Conservation (phyloP, 306 rosid genomes). For the Acacia confusa region DNA sequence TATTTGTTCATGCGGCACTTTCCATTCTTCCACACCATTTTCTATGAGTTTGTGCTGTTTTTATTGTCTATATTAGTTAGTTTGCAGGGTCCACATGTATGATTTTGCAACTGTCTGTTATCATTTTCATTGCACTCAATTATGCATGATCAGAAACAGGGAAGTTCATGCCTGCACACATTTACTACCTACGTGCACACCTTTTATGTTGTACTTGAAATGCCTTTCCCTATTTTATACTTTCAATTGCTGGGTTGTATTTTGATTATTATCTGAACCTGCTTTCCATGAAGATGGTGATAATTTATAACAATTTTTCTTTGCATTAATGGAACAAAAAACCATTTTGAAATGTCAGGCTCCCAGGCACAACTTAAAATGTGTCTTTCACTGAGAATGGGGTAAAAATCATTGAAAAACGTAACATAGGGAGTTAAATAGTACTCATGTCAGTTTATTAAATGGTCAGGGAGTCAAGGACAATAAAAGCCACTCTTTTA, state of each 20-base stretch:
- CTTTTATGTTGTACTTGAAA: not conserved
- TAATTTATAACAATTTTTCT: not conserved
- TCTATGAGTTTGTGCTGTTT: not conserved
- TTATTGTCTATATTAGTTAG: constrained; percentile 1
- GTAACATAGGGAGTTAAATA: not conserved
- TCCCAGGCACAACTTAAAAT: not conserved
- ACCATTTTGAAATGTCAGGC: not conserved
- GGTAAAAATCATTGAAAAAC: constrained; percentile 16
- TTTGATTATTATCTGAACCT: not conserved
- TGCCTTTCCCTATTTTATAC: constrained; percentile 12
- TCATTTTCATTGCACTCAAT: constrained; percentile 1
- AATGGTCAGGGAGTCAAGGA: not conserved
- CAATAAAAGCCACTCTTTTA: not conserved
- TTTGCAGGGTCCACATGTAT: constrained; percentile 8
- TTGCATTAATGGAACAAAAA: not conserved
- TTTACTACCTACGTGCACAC: not conserved
- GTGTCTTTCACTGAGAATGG: not conserved
- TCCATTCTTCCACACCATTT: not conserved
- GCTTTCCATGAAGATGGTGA: constrained; percentile 6
- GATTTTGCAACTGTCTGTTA: constrained; percentile 1
- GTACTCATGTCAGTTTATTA: not conserved
- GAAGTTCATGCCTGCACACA: not conserved
- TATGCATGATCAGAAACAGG: not conserved
- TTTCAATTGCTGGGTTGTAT: not conserved
- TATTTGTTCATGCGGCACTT: not conserved